Evolutionary conservation across 2,329 filamentous ascomycete species (phyloP), one percentile per base, ranked within the genome.

Genomic region (Fusarium transvaalense): DNA sequence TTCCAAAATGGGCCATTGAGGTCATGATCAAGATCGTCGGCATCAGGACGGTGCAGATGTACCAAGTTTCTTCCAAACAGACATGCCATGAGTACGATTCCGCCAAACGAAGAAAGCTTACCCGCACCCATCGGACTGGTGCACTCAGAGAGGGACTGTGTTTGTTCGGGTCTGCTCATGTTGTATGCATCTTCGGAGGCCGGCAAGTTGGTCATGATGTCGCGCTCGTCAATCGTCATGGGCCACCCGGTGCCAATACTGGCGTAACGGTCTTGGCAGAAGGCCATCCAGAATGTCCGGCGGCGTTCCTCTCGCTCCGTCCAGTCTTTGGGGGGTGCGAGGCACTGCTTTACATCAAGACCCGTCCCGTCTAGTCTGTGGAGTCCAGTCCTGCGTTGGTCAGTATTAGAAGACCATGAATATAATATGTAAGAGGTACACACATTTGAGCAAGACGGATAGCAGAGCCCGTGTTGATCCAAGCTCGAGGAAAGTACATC

Each of bases 241-340:
- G 96, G 96, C 96, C 96, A 98, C 9, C 96, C 96, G 3, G 96
- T 98, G 34, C 96, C 96, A 58, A 97, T 96, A 74, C 94, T 97
- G 8, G 94, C 92, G 79, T 97, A 98, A 53, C 96, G 89, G 76
- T 98, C 96, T 66, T 94, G 84, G 72, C 91, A 93, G 75, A 97
- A 98, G 5, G 92, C 88, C 89, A 96, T 91, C 96, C 96, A 99
- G 72, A 98, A 98, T 0, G 94, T 97, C 68, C 96, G 87, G 53
- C 96, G 87, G 70, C 96, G 86, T 78, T 99, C 96, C 80, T 98
- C 96, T 57, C 89, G 87, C 77, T 98, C 96, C 0, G 92, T 97
- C 94, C 94, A 97, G 78, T 99, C 96, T 75, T 91, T 91, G 4
- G 96, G 89, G 1, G 92, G 91, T 8, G 92, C 89, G 15, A 98